These are phyloP conservation scores for Crucihimalaya himalaica DNA, from an alignment of 345 rosid species.

Conservation along the genomic window DNA sequence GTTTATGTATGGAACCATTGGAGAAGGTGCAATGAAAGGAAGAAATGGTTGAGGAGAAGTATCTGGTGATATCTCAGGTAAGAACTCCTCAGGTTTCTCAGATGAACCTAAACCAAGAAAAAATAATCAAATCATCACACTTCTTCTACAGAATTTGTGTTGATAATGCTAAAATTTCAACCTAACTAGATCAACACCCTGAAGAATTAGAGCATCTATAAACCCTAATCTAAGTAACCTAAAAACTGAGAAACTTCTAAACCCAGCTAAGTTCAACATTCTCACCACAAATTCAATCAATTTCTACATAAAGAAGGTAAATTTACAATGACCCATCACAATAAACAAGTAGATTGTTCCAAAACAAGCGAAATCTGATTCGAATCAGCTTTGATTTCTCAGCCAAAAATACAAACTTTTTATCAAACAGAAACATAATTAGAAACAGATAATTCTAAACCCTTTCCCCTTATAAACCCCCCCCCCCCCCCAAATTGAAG, in stretches of 20 bases:
- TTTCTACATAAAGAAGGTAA: slow-evolving; percentile 3
- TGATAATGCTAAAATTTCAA: neutral
- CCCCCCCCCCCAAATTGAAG: slow-evolving; percentile 22
- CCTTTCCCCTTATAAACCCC: neutral
- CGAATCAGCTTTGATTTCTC: slow-evolving; percentile 15
- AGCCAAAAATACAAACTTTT: slow-evolving; percentile 14
- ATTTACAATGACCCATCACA: slow-evolving; percentile 34
- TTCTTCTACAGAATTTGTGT: neutral
- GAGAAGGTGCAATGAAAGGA: slow-evolving; percentile 91
- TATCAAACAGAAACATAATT: slow-evolving; percentile 35
- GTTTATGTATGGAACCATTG: slow-evolving; percentile 75
- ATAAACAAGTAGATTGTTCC: slow-evolving; percentile 39
- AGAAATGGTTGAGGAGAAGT: slow-evolving; percentile 84
- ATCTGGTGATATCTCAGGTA: slow-evolving; percentile 73
- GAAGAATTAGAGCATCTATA: too few species aligned
- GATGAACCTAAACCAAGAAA: slow-evolving; percentile 53
- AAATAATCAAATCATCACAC: slow-evolving; percentile 1
- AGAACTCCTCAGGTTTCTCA: slow-evolving; percentile 42
- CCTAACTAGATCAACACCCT: too few species aligned
- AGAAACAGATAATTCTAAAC: slow-evolving; percentile 25
- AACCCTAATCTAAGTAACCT: slow-evolving; percentile 25
- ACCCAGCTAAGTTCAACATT: slow-evolving; percentile 4
- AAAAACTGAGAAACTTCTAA: slow-evolving; percentile 11
- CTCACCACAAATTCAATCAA: neutral
- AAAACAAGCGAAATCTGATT: slow-evolving; percentile 38